Evolutionary conservation across 2,329 filamentous ascomycete genomes (phyloP).

Genomic region (Talaromyces sp.): DNA sequence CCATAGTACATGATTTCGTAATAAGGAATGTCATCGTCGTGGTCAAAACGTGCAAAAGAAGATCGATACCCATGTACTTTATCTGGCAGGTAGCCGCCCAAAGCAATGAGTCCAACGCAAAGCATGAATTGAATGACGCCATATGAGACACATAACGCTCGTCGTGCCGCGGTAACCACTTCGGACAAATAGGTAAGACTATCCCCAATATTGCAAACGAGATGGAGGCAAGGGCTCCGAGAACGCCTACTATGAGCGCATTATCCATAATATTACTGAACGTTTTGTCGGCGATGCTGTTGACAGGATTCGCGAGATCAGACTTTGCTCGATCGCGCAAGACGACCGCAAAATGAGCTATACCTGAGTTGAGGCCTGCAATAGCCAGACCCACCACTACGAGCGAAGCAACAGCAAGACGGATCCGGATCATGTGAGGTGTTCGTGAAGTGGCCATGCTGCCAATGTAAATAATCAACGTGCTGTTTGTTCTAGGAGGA

Average conservation of each 20-base stretch:
- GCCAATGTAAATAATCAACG: no score
- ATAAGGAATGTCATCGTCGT: slow-evolving; percentile 5
- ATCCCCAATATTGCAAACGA: slow-evolving; percentile 7
- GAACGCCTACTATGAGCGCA: slow-evolving; percentile 5
- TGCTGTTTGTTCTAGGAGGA: no score
- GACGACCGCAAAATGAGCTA: not conserved
- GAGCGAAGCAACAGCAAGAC: not conserved
- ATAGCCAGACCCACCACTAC: slow-evolving; percentile 4
- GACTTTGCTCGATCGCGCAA: slow-evolving; percentile 2
- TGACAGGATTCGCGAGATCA: slow-evolving; percentile 1
- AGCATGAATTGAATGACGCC: slow-evolving; percentile 3
- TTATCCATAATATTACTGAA: slow-evolving; percentile 8
- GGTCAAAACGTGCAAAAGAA: slow-evolving; percentile 9
- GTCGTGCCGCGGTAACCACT: slow-evolving; percentile 3
- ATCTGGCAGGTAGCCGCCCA: slow-evolving; percentile 7
- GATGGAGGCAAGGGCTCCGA: slow-evolving; percentile 5
- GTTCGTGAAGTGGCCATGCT: no score
- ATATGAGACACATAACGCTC: slow-evolving; percentile 5
- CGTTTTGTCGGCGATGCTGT: slow-evolving; percentile 3
- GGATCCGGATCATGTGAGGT: no score
- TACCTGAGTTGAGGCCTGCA: slow-evolving; percentile 2
- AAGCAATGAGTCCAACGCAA: slow-evolving; percentile 2
- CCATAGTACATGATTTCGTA: slow-evolving; percentile 14
- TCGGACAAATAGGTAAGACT: not conserved
- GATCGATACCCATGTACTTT: slow-evolving; percentile 8